phyloP scores from a whole-genome alignment of 768 basidiomycete genomes.

The Ephemerocybe angulata region DNA sequence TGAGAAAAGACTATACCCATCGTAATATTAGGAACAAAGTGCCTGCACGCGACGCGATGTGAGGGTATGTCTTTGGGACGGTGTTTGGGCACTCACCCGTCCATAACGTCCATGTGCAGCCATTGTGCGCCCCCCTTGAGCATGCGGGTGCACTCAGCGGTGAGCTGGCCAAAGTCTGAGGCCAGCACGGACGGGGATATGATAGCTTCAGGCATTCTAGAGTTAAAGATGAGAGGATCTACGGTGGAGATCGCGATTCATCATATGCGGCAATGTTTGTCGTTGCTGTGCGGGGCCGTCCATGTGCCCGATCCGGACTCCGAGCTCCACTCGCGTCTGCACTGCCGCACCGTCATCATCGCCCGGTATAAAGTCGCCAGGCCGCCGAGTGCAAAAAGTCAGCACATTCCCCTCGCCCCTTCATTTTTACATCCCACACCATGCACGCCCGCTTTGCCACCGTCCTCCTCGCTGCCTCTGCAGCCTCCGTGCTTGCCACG shows the following conservation, averaged over 20 bases:
- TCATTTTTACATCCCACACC: conserved; percentile 14
- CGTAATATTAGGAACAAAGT: conserved; percentile 98
- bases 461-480: conserved; percentile 33
- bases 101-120: conserved; percentile 99
- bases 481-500: conserved; percentile 32
- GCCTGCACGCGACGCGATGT: conserved; percentile 42
- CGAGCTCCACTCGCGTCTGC: too few species aligned
- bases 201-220: conserved; percentile 80
- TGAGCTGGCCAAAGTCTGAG: conserved; percentile 93
- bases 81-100: conserved; percentile 62
- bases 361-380: too few species aligned
- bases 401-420: conserved; percentile 4
- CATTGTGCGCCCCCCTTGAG: conserved; percentile 93
- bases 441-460: conserved; percentile 42
- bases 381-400: neutral
- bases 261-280: neutral
- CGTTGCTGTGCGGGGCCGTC: neutral
- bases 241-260: conserved; percentile 7
- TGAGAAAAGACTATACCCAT: conserved; percentile 63
- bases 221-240: neutral
- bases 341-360: too few species aligned
- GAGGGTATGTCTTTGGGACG: neutral
- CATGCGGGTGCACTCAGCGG: conserved; percentile 95
- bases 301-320: neutral
- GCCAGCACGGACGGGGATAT: conserved; percentile 97